phyloP scores from a whole-genome alignment of 202 grass and related monocot species.

The Panicum virgatum region DNA sequence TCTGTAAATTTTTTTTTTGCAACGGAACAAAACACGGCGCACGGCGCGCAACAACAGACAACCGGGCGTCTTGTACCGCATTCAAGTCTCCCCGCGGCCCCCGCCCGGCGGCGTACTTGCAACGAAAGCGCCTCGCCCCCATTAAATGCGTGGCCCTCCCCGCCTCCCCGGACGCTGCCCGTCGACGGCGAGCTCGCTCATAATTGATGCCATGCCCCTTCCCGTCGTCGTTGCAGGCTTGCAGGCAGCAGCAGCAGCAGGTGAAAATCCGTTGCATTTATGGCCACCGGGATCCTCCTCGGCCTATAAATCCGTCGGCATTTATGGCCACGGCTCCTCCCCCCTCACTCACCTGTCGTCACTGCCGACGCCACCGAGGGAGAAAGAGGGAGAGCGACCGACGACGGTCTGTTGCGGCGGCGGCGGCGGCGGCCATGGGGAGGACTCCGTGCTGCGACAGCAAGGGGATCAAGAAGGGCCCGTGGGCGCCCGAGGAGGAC shows the following conservation, averaged over 20 bases:
- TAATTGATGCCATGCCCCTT: constrained; percentile 6
- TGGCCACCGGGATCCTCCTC: constrained; percentile 46
- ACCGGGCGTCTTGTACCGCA: constrained; percentile 40
- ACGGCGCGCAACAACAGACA: constrained; percentile 42
- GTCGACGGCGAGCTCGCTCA: constrained; percentile 7
- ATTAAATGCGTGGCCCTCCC: constrained; percentile 46
- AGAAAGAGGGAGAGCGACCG: not conserved
- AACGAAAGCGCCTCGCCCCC: constrained; percentile 37
- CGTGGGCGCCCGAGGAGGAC: constrained; percentile 95
- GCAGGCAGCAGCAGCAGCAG: constrained; percentile 35
- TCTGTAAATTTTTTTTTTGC: too few species aligned
- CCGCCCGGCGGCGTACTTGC: constrained; percentile 48
- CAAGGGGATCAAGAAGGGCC: constrained; percentile 89
- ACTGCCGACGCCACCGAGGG: not conserved
- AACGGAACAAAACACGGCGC: too few species aligned
- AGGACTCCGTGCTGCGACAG: constrained; percentile 95
- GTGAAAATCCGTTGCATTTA: constrained; percentile 75
- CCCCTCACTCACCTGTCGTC: not conserved
- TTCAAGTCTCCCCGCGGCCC: constrained; percentile 19
- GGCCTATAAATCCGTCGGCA: constrained; percentile 45
- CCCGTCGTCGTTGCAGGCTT: not conserved
- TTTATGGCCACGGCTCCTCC: constrained; percentile 36
- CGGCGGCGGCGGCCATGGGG: constrained; percentile 53
- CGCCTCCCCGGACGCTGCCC: too few species aligned
- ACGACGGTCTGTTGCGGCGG: too few species aligned